Evolutionary conservation across 2,329 filamentous ascomycete genomes (phyloP).

Genomic region (Xylaria sp.): DNA sequence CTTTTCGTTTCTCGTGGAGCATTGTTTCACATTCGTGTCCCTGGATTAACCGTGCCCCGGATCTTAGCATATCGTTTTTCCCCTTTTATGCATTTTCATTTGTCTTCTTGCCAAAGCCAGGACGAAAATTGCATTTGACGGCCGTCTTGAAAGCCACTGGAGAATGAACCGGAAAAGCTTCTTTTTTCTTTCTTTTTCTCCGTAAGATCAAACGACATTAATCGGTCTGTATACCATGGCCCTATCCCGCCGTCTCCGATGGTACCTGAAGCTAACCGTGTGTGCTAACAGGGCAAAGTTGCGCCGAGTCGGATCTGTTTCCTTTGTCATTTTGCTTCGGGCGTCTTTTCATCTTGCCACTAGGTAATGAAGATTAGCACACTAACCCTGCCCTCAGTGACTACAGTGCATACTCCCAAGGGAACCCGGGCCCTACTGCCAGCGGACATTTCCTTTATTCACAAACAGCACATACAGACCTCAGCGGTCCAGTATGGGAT

Average conservation of each 20-base stretch:
- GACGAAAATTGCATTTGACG: conserved; percentile 8
- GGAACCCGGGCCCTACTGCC: conserved; percentile 45
- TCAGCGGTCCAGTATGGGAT: conserved; percentile 51
- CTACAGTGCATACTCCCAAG: conserved; percentile 49
- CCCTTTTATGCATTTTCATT: conserved; percentile 6
- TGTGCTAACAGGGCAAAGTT: conserved; percentile 50
- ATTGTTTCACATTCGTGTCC: conserved; percentile 3
- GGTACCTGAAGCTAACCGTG: conserved; percentile 32
- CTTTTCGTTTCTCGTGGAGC: neutral
- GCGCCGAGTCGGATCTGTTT: conserved; percentile 39
- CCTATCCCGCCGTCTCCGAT: conserved; percentile 14
- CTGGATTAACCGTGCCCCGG: conserved; percentile 1
- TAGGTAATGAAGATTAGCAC: conserved; percentile 45
- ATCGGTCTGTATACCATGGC: conserved; percentile 37
- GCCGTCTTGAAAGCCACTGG: conserved; percentile 10
- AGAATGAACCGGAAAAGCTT: conserved; percentile 8
- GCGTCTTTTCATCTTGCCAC: conserved; percentile 26
- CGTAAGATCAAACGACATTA: conserved; percentile 22
- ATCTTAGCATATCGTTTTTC: conserved; percentile 1
- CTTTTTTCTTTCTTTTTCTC: neutral
- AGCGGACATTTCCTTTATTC: conserved; percentile 53
- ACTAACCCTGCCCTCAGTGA: conserved; percentile 54
- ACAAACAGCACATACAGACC: conserved; percentile 56
- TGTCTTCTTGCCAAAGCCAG: conserved; percentile 3
- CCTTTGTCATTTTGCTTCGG: conserved; percentile 32